Evolutionary conservation across 2,329 filamentous ascomycete genomes (phyloP).

Genomic region (Stagonosporopsis chrysanthemi): DNA sequence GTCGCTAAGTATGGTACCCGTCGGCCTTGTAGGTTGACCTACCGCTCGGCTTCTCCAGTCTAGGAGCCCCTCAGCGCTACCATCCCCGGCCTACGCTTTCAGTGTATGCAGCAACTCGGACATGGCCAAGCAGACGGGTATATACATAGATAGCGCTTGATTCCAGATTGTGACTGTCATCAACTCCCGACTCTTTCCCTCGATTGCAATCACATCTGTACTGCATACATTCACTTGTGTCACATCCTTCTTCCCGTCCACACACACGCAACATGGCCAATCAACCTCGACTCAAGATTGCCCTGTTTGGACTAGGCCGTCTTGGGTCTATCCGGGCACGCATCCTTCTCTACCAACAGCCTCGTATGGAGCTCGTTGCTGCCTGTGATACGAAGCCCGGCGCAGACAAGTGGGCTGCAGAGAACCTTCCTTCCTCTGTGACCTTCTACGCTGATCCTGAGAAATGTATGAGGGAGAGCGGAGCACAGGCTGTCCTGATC

Average conservation of each 20-base stretch:
- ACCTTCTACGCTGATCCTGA: slow-evolving; percentile 9
- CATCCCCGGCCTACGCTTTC: neutral
- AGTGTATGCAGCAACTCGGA: neutral
- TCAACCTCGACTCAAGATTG: slow-evolving; percentile 11
- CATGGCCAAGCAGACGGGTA: neutral
- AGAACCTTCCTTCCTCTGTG: slow-evolving; percentile 9
- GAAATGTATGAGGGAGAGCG: slow-evolving; percentile 12
- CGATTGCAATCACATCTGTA: no score
- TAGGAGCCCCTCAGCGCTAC: neutral
- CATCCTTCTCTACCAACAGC: slow-evolving; percentile 9
- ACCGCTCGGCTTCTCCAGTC: neutral
- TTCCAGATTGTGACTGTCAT: neutral
- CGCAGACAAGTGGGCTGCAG: slow-evolving; percentile 8
- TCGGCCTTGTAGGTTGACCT: no score
- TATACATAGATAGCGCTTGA: neutral
- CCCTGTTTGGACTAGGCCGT: slow-evolving; percentile 11
- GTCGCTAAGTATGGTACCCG: no score
- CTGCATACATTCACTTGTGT: no score
- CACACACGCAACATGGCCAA: neutral
- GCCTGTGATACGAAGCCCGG: slow-evolving; percentile 14
- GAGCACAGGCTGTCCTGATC: slow-evolving; percentile 11
- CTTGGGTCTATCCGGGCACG: slow-evolving; percentile 11
- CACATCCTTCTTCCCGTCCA: neutral
- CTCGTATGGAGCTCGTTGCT: slow-evolving; percentile 12
- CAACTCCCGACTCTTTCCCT: no score